Conservation (phyloP, 1,139 yeast species). For the Yamadazyma dendronema region DNA sequence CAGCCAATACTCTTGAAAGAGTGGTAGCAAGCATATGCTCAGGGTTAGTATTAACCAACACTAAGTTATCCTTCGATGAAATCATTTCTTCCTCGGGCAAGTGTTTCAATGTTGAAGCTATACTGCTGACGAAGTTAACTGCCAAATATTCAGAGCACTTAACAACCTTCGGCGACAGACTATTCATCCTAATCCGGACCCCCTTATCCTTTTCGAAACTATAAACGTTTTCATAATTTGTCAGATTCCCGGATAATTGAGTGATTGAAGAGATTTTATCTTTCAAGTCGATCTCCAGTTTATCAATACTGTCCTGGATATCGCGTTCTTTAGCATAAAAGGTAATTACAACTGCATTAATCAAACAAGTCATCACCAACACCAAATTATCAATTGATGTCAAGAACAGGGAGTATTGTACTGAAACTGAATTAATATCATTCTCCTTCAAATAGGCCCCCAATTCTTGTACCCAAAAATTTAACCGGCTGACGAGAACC, state of each 20-base stretch:
- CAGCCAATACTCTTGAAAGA: conserved; percentile 29
- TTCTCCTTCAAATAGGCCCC: conserved; percentile 15
- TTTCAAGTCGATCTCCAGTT: conserved; percentile 1
- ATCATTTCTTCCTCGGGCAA: conserved; percentile 50
- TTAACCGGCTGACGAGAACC: conserved; percentile 22
- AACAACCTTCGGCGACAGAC: conserved; percentile 20
- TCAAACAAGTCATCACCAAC: conserved; percentile 28
- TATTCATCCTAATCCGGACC: conserved; percentile 28
- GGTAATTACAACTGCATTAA: conserved; percentile 24
- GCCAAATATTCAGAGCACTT: conserved; percentile 49
- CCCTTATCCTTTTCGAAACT: conserved; percentile 38
- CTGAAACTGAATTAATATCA: conserved; percentile 17
- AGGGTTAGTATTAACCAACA: conserved; percentile 30
- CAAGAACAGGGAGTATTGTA: conserved; percentile 19
- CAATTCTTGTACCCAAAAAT: conserved; percentile 22
- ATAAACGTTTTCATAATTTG: conserved; percentile 28
- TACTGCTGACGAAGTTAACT: conserved; percentile 58
- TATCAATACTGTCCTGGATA: conserved; percentile 3
- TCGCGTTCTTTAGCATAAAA: conserved; percentile 19
- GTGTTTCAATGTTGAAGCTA: conserved; percentile 61
- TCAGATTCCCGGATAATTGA: conserved; percentile 5
- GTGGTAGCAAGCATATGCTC: conserved; percentile 21
- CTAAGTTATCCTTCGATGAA: conserved; percentile 37
- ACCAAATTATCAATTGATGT: conserved; percentile 20
- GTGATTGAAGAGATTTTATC: neutral